A percentile compares a stretch with the other conserved stretches of the same genome.
These are phyloP conservation scores for Scedosporium apiospermum DNA, from an alignment of 2,329 filamentous ascomycete species.

Conservation along the genomic window DNA sequence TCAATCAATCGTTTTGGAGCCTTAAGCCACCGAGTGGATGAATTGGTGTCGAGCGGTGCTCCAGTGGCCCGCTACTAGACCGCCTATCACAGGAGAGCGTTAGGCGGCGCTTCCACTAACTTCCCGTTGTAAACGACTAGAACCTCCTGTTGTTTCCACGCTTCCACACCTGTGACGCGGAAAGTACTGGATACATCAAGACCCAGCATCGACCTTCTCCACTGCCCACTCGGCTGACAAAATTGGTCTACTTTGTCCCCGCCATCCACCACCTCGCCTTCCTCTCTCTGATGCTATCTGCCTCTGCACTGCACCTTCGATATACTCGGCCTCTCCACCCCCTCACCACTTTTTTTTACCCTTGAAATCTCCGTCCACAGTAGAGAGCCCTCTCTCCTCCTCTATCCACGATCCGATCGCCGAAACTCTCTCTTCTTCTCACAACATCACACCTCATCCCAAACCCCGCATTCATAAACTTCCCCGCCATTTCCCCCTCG, in stretches of 20 bases:
- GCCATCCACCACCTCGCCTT: slow-evolving; percentile 9
- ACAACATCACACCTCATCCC: slow-evolving; percentile 2
- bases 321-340: not conserved
- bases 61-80: too few relatives aligned
- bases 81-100: too few relatives aligned
- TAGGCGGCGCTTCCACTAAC: too few relatives aligned
- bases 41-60: too few relatives aligned
- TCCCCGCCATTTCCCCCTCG: not conserved
- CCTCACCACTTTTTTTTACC: slow-evolving; percentile 12
- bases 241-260: slow-evolving; percentile 10
- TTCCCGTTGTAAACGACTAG: too few relatives aligned
- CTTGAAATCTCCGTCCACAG: not conserved
- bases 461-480: slow-evolving; percentile 6
- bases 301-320: not conserved
- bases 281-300: slow-evolving; percentile 1
- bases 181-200: not conserved
- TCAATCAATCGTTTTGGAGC: too few relatives aligned
- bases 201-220: not conserved
- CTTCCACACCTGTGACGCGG: not conserved
- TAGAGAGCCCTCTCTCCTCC: not conserved
- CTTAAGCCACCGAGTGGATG: too few relatives aligned
- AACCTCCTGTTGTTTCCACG: too few relatives aligned
- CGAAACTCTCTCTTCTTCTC: not conserved
- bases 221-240: slow-evolving; percentile 1
- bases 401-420: not conserved